Percentiles rank a stretch among this genome's conserved stretches.
Conservation (phyloP, 305 asterid genomes). For the Solanum chacoense region DNA sequence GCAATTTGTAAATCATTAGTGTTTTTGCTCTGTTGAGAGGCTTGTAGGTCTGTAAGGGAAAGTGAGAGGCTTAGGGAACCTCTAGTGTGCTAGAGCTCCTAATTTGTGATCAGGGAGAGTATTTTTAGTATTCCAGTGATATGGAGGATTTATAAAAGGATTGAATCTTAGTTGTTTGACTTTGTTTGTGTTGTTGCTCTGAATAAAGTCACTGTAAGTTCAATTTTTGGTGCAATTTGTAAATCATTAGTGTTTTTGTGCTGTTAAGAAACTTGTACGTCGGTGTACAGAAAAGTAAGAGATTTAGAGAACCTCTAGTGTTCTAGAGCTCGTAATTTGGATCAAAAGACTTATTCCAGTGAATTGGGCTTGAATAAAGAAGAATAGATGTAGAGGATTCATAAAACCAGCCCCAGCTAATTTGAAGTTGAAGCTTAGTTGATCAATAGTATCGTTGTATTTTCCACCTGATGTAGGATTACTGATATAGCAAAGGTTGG, state of each 20-base stretch:
- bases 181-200: constrained; percentile 47
- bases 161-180: neutral
- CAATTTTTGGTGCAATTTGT: neutral
- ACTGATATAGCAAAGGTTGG: neutral
- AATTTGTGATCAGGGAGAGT: neutral
- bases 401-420: neutral
- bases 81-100: neutral
- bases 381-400: neutral
- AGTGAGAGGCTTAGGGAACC: neutral
- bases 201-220: neutral
- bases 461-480: neutral
- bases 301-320: neutral
- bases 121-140: neutral
- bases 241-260: neutral
- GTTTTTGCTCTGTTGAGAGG: neutral
- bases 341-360: neutral
- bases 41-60: neutral
- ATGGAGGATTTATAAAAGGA: neutral
- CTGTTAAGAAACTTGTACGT: neutral
- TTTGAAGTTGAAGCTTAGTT: neutral
- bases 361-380: neutral
- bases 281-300: neutral
- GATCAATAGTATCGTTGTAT: neutral
- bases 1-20: neutral
- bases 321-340: neutral